Base-by-base conservation (phyloP, 768 basidiomycete genomes). In the Hericium alpestre region DNA sequence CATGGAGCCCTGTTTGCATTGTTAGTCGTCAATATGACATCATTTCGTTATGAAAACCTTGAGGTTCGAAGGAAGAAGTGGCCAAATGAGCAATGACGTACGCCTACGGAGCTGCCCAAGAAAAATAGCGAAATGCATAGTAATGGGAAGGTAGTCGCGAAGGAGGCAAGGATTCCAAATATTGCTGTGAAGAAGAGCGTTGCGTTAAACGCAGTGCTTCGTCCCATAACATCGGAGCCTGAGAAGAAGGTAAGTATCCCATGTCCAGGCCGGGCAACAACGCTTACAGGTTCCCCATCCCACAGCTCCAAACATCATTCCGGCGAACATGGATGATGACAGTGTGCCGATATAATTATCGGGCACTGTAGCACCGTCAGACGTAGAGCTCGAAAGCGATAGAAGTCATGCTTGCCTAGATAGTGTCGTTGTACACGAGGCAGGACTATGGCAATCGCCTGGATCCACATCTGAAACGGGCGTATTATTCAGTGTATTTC, bases 251-350 rank as follows among this genome's bases (percentile, higher is more conserved):
- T 38, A 52, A 49, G 11, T 53, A 37, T 10, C 54, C 56, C 46
- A 15, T 27, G 37, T 18, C 8, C 16, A 51, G 23, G 46, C 53
- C 40, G 54, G 50, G n/a, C 40, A 18, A 27, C 37, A 43, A 38
- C 10, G 72, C 82, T 54, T 63, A 86, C 90, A 93, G 22, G 89
- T 85, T 56, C 94, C 94, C 93, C 94, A 93, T 4, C 87, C 89
- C 9, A 93, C 72, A 1, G 90, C 88, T 1, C 94, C 91, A 53
- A 96, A 67, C 93, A 97, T 96, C 95, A 98, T 98, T n/a, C 95
- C 91, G 11, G 79, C 83, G 66, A 93, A 93, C 80, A 91, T 93
- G 3, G 87, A 84, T 3, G 92, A 90, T 0, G 93, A 94, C 13
- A 97, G 72, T 1, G 78, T 68, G 22, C 93, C 95, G 51, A 94